Conservation (phyloP, 2,329 filamentous ascomycete species). For the Dryadomyces sulphureus region DNA sequence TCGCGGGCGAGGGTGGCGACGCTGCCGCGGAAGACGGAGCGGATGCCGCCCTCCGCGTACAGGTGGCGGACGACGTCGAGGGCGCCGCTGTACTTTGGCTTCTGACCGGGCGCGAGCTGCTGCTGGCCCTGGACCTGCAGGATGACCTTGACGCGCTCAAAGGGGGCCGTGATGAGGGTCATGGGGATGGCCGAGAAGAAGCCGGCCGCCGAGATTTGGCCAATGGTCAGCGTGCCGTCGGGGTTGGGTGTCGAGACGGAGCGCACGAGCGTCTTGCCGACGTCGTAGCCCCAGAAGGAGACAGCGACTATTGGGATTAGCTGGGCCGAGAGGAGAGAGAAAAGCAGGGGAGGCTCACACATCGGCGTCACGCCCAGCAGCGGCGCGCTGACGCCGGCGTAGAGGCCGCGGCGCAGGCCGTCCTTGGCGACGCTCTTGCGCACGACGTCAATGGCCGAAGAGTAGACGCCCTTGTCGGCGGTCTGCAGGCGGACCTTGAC, state of each 20-base stretch:
- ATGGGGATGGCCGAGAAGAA: slow-evolving; percentile 97
- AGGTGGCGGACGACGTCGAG: slow-evolving; percentile 85
- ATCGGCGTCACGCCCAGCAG: slow-evolving; percentile 94
- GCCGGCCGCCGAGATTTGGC: slow-evolving; percentile 78
- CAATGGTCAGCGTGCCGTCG: slow-evolving; percentile 61
- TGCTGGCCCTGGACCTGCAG: slow-evolving; percentile 95
- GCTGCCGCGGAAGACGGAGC: slow-evolving; percentile 83
- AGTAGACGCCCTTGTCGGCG: slow-evolving; percentile 85
- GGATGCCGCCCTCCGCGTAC: slow-evolving; percentile 78
- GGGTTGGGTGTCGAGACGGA: slow-evolving; percentile 48
- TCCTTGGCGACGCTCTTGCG: slow-evolving; percentile 76
- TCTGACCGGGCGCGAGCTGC: slow-evolving; percentile 69
- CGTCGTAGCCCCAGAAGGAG: slow-evolving; percentile 77
- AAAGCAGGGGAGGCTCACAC: slow-evolving; percentile 50
- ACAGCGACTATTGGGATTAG: slow-evolving; percentile 45
- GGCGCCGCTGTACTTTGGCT: slow-evolving; percentile 79
- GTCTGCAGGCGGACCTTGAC: slow-evolving; percentile 97
- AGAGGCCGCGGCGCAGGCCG: slow-evolving; percentile 66
- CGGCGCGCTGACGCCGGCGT: slow-evolving; percentile 93
- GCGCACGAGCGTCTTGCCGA: slow-evolving; percentile 80
- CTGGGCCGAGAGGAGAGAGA: not conserved
- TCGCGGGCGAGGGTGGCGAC: slow-evolving; percentile 87
- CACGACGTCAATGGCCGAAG: slow-evolving; percentile 80
- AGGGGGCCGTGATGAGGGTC: slow-evolving; percentile 96
- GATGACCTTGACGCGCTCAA: slow-evolving; percentile 97